Evolutionary conservation across 2,329 filamentous ascomycete genomes (phyloP), one percentile per base, ranked within the genome.

Genomic region (Macrophomina tecta): DNA sequence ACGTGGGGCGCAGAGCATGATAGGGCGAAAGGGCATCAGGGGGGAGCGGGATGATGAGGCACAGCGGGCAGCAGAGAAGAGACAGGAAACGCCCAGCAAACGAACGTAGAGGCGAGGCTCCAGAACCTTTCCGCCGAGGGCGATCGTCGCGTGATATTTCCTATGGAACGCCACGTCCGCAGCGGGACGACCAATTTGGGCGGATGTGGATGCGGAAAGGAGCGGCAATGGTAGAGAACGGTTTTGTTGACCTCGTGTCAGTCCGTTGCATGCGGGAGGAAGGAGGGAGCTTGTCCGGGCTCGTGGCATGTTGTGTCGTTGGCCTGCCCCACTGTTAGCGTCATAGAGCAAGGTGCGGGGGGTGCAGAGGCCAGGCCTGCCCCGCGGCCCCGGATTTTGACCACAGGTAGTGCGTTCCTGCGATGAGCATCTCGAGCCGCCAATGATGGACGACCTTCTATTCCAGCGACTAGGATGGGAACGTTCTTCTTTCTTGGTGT

Each of bases 241-340:
- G 23, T 23, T 48, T 18, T 36, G 56, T 48, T 60, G 40, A 32
- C 28, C 56, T 60, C 40, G 56, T 52, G 49, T 52, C 56, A 5
- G 18, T 30, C 40, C 55, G 55, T 58, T 32, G 42, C 32, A 30
- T 30, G 49, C 34, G 49, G 49, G 28, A 32, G 49, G 34, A 30
- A 30, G 49, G 28, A 32, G 49, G 34, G 49, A 30, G 46, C n/a
- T 23, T n/a, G 46, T 23, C 46, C n/a, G 51, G 16, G 32, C 11
- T 30, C 56, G 40, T 48, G 56, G 56, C 38, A 23, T 2, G 2
- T 23, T 42, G 40, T 23, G 56, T 60, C 42, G 56, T 30, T 46
- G 40, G 48, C 38, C 42, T 62, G 58, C 58, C 58, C 58, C 58
- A 62, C 58, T 18, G 58, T 62, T 38, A 62, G 58, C 58, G 58